Base-by-base conservation (phyloP, 129 eudicot genomes). In the Flaveria sonorensis region DNA sequence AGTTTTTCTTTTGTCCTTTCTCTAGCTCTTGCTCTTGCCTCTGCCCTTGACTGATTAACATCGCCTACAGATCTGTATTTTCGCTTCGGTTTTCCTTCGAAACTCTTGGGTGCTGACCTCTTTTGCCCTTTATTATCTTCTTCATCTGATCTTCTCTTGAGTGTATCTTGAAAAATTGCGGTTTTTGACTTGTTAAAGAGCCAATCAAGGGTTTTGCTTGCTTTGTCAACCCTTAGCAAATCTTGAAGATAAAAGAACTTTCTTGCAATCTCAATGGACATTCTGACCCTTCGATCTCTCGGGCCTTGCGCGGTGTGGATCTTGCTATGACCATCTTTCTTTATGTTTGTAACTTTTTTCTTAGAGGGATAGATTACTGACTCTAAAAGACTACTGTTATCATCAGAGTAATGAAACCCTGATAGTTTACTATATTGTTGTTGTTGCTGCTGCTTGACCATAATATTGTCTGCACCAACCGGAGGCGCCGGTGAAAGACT, bases 181-280 rank as follows among this genome's bases (percentile, higher is more conserved):
- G 42, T 47, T 45, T 42, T 47, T 14, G 79, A 74, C n/a, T 61
- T 73, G 18, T 55, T 57, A 73, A 73, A 55, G 10, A 85, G 83
- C 88, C 88, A 85, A 30, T 85, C 83, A 1, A 85, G 57, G 52
- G 88, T 85, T 66, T 77, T 81, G 77, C 88, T 85, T 11, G 88
- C 85, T 60, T 81, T 85, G 50, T 85, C 88, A 67, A 70, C 81
- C 24, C 88, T 85, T 20, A 85, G 19, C 71, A 81, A 11, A 21
- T 85, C 88, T 68, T 85, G 83, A 60, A 85, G 88, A 67, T 61
- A 64, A 61, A 85, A 85, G 72, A 85, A 85, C 66, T 81, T 85
- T 12, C 52, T 51, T 16, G 88, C 85, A 28, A 77, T 62, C 11
- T 73, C 77, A 61, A 77, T 72, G 13, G 88, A 85, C 43, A 85